Conservation (phyloP, 169 alveolate species). For the Hammondia hammondi region DNA sequence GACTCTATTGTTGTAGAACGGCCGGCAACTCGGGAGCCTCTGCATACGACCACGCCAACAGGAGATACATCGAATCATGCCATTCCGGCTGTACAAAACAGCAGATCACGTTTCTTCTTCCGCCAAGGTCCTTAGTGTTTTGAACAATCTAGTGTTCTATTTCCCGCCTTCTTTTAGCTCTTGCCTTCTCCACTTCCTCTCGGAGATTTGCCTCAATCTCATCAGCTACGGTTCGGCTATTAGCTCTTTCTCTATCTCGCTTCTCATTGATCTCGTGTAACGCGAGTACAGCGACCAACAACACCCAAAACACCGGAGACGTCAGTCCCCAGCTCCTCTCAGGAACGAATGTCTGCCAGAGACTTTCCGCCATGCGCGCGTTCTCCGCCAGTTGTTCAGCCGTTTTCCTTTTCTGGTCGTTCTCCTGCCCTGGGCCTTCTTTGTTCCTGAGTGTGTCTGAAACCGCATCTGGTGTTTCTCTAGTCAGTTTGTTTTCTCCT, state of each 20-base stretch:
- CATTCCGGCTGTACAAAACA: too few relatives aligned
- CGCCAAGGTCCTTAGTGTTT: too few relatives aligned
- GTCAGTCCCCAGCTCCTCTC: slow-evolving; percentile 19
- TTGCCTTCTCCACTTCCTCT: not conserved
- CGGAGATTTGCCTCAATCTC: not conserved
- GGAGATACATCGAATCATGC: too few relatives aligned
- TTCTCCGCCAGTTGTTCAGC: slow-evolving; percentile 16
- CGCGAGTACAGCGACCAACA: slow-evolving; percentile 7
- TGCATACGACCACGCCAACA: too few relatives aligned
- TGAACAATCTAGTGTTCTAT: not conserved
- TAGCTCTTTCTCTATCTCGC: not conserved
- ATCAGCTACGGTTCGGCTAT: not conserved
- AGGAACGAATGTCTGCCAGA: slow-evolving; percentile 39
- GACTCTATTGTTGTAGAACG: too few relatives aligned
- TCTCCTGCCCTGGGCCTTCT: not conserved
- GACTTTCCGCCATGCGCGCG: slow-evolving; percentile 19
- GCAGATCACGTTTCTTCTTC: too few relatives aligned
- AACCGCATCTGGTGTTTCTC: too few relatives aligned
- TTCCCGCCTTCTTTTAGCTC: slow-evolving; percentile 8
- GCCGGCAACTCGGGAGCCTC: too few relatives aligned
- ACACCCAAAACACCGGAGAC: slow-evolving; percentile 35
- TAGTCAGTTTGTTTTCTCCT: too few relatives aligned
- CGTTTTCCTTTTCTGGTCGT: not conserved
- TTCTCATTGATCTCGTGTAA: slow-evolving; percentile 21
- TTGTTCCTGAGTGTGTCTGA: not conserved